These are phyloP conservation scores for Zizania latifolia DNA, from an alignment of 176 grass and related monocot species.

Conservation along the genomic window DNA sequence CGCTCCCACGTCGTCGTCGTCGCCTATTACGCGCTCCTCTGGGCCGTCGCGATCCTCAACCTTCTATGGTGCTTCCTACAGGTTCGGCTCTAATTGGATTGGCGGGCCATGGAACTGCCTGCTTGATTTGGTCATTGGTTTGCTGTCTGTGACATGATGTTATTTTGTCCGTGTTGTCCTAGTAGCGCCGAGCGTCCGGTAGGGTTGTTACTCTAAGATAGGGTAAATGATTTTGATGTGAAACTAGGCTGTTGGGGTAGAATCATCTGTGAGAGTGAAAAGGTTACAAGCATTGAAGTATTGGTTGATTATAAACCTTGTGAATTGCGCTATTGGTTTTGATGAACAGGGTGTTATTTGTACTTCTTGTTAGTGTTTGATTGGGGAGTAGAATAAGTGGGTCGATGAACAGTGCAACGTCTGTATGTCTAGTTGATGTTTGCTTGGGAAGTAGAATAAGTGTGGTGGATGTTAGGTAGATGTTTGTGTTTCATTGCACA, in stretches of 20 bases:
- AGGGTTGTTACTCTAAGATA: no score
- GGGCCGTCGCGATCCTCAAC: conserved; percentile 74
- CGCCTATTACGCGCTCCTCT: conserved; percentile 80
- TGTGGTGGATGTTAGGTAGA: neutral
- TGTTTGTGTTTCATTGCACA: neutral
- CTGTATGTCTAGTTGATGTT: neutral
- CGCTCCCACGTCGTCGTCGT: conserved; percentile 85
- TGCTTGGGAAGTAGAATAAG: neutral
- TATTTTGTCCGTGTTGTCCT: neutral
- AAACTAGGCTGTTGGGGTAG: neutral
- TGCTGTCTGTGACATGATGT: neutral
- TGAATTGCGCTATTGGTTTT: neutral
- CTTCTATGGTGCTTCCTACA: conserved; percentile 91
- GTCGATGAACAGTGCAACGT: neutral
- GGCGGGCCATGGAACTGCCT: no score
- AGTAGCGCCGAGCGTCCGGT: neutral
- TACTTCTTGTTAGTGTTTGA: neutral
- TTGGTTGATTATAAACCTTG: neutral
- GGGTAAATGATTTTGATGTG: neutral
- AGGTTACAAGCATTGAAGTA: neutral
- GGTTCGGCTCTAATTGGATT: conserved; percentile 53
- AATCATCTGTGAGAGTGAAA: neutral
- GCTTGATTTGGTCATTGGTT: no score
- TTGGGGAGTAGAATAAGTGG: neutral
- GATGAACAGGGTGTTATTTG: neutral